phyloP scores from a whole-genome alignment of 805 yeast species.

The Metschnikowia anglica region DNA sequence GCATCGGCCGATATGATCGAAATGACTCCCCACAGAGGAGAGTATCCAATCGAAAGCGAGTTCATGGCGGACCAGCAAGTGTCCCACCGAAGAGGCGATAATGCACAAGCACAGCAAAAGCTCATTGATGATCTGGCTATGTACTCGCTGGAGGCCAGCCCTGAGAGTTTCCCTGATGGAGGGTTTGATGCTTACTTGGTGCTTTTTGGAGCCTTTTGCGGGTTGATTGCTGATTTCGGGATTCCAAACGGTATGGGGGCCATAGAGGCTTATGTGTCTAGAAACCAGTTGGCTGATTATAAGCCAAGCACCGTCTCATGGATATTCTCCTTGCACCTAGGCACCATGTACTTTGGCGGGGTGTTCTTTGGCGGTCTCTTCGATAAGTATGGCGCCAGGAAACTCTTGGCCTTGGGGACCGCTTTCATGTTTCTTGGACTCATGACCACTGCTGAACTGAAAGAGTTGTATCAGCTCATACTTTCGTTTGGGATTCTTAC shows the following conservation, averaged over 20 bases:
- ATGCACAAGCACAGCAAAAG: background rate
- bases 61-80: background rate
- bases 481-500: slow-evolving; percentile 46
- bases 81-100: background rate
- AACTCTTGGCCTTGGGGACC: slow-evolving; percentile 39
- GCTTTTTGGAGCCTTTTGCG: slow-evolving; percentile 24
- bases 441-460: slow-evolving; percentile 45
- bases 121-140: slow-evolving; percentile 10
- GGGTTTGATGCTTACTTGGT: slow-evolving; percentile 25
- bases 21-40: slow-evolving; percentile 1
- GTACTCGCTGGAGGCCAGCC: slow-evolving; percentile 18
- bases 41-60: background rate
- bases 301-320: slow-evolving; percentile 22
- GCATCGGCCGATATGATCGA: slow-evolving; percentile 3
- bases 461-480: slow-evolving; percentile 49
- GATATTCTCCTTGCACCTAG: slow-evolving; percentile 23
- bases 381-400: slow-evolving; percentile 45
- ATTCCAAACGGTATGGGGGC: slow-evolving; percentile 25
- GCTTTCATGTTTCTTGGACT: slow-evolving; percentile 38
- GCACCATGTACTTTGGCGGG: slow-evolving; percentile 23
- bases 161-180: slow-evolving; percentile 26
- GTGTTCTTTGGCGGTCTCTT: slow-evolving; percentile 47
- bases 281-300: slow-evolving; percentile 15
- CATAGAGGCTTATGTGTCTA: slow-evolving; percentile 22
- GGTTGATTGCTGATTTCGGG: slow-evolving; percentile 24